Conservation (phyloP, 129 eudicot genomes). For the Dittrichia graveolens region DNA sequence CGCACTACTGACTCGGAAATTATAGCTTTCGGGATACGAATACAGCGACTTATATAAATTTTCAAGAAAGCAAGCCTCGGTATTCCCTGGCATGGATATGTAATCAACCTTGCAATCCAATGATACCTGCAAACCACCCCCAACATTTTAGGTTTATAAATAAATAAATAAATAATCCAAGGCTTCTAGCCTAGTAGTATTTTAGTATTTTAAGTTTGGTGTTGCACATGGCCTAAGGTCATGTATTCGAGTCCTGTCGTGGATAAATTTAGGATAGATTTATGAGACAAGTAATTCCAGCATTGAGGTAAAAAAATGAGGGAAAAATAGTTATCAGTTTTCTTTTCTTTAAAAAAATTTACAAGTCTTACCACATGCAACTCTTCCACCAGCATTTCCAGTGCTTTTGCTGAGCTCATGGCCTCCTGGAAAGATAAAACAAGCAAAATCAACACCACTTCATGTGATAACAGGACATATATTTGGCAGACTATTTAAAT, state of each 20-base stretch:
- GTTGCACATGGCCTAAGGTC: too few species aligned
- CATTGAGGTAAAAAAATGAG: background rate
- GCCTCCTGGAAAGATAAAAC: conserved; percentile 58
- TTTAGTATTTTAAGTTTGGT: too few species aligned
- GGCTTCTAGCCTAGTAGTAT: too few species aligned
- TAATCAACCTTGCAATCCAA: conserved; percentile 77
- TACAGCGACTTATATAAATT: too few species aligned
- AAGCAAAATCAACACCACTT: background rate
- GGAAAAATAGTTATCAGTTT: too few species aligned
- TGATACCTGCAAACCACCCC: conserved; percentile 55
- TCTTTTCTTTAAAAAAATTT: too few species aligned
- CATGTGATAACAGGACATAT: background rate
- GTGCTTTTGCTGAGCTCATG: conserved; percentile 94
- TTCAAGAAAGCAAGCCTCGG: background rate
- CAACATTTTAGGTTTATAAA: background rate
- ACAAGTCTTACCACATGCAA: conserved; percentile 76
- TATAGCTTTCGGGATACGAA: too few species aligned
- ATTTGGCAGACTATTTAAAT: too few species aligned
- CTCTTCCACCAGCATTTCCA: conserved; percentile 95
- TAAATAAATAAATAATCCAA: background rate
- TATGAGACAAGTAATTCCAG: conserved; percentile 4
- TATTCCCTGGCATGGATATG: conserved; percentile 1
- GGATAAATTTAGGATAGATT: too few species aligned
- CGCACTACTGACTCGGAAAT: background rate
- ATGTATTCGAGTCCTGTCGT: too few species aligned